Evolutionary conservation across 305 asterid species (phyloP), one percentile per base, ranked within the genome.

Genomic region (Fraxinus ornus): DNA sequence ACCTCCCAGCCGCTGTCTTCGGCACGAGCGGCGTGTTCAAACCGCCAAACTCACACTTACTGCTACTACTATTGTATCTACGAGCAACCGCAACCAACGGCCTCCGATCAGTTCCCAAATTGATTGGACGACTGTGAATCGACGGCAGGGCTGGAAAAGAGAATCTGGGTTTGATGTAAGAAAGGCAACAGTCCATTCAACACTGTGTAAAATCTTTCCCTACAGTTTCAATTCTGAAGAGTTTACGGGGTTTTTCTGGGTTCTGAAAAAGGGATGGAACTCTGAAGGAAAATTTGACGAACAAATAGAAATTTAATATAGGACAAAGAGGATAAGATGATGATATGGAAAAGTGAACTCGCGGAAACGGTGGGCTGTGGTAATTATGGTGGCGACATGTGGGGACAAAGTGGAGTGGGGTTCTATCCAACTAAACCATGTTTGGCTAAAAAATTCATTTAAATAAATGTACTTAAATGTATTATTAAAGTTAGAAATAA

Each of bases 121-220:
- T 26, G 75, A 86, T 82, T 84, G 85, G 83, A 35, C 87, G 87
- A 81, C 83, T 74, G 21, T 4, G 17, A 71, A 39, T 57, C 74
- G 87, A 73, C 83, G 86, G 87, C 73, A 83, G 85, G 60, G 89
- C 26, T 2, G 89, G 80, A 83, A 88, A 83, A 76, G 79, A 52
- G 81, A 71, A 4, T 28, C 78, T 68, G 78, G 87, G 85, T 10
- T 84, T 79, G 76, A 64, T 37, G 86, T 79, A 82, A 82, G 84
- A 84, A 55, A 91, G 84, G 89, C 92, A 87, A 77, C 82, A 90
- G 90, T 91, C 98, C 98, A 94, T 94, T 91, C 91, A 91, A 88
- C 90, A 78, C 22, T 36, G 39, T 24, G 30, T 44, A 2, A 68
- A 24, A 24, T 7, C 5, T 8, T 22, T 62, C 72, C 72, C 10